Evolutionary conservation across 305 asterid genomes (phyloP), one percentile per base, ranked within the genome.

Genomic region (Rubia peregrina): DNA sequence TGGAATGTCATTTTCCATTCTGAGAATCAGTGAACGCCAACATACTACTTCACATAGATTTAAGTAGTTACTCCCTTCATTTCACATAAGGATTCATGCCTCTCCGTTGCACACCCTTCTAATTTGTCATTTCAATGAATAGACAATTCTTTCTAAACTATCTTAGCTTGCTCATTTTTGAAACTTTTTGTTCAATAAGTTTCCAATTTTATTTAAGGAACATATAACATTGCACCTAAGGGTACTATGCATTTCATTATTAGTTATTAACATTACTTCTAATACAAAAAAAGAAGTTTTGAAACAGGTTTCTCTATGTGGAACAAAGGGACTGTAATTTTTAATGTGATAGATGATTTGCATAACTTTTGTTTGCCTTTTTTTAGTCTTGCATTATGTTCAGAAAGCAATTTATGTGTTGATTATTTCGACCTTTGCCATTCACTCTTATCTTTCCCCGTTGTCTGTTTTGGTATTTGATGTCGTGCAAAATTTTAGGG

Each of bases 401-500:
- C 19, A 33, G 33, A 33, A 73, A 10, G 44, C 14, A 22, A 53
- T 11, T 42, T 41, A 0, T 11, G 3, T 22, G 9, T 7, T 64
- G 9, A 43, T 48, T 6, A 41, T 0, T 55, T 48, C 70, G 21
- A 9, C 33, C 33, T 33, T 49, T 21, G 33, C 24, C 33, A 6
- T 62, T 43, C 41, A 30, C 36, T 12, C 53, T 48, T 72, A 4
- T 22, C 6, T 41, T 30, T 14, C 51, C 36, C 24, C 61, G 22
- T 14, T 14, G 13, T 30, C n/a, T 51, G 19, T 41, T 49, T 13
- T 40, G 6, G 16, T 56, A 4, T 68, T 69, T n/a, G 1, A 53
- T 9, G 9, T 55, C 46, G 19, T 16, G 17, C 41, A 12, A 75
- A 71, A 66, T 61, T 21, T 43, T 80, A 92, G 96, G 96, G 61